Evolutionary conservation across 345 rosid species (phyloP), one percentile per base, ranked within the genome.

Genomic region (Ceriops tagal): DNA sequence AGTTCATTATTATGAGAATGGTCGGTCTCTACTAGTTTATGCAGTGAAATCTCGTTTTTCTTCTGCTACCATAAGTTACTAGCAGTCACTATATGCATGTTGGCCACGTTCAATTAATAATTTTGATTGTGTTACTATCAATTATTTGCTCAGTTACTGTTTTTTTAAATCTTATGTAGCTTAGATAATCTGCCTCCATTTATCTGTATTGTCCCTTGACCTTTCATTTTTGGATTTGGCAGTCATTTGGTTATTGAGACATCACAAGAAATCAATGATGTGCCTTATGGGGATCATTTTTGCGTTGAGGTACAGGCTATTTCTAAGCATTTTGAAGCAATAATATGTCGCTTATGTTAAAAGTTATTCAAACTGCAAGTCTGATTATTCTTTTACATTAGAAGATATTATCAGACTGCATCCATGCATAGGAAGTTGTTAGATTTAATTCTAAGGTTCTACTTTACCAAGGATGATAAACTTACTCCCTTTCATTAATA

Each of bases 221-320:
- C 49, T 62, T 58, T 73, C 65, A 66, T 65, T 60, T 80, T 69
- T 64, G n/a, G 37, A 67, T 78, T 61, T 77, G 53, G 67, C 82
- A 92, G 99, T 74, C 89, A 87, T 79, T 74, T 92, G 83, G 88
- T 92, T 64, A 67, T 95, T 66, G 89, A 92, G 84, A 86, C 90
- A 72, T 87, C 98, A 60, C 96, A 95, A 81, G 93, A 85, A 79
- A 78, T 95, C 78, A 87, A 28, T 56, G 96, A 95, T 31, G 96
- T 92, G 34, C 96, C 92, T 53, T 90, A 83, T 75, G 99, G 88
- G 75, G 99, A 95, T 86, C 84, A 87, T 77, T 95, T 95, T 75
- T 79, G 74, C 0, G 96, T 95, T 52, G 87, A 95, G 99, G 99
- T 95, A 92, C 31, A 66, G n/a, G 53, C 63, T 75, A 62, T 55